These are phyloP conservation scores for Ustilago shanxiensis DNA, from an alignment of 1,284 basidiomycete species.

Conservation along the genomic window DNA sequence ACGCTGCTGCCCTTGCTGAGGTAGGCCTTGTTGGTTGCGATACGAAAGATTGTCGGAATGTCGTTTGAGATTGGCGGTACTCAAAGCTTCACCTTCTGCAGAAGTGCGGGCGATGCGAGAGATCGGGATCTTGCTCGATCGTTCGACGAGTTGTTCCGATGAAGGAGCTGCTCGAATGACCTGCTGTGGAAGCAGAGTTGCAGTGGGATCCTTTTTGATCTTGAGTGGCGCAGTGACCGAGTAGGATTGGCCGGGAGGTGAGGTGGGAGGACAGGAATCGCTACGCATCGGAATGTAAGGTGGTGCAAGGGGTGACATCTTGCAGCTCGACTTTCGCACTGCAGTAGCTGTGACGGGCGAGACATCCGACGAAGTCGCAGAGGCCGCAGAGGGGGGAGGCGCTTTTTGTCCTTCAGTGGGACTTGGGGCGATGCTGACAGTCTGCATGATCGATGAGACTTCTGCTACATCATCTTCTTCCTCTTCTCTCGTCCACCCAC, in stretches of 20 bases:
- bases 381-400: conserved; percentile 20
- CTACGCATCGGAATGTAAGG: conserved; percentile 32
- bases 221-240: conserved; percentile 43
- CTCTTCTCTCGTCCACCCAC: conserved; percentile 12
- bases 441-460: conserved; percentile 47
- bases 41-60: conserved; percentile 39
- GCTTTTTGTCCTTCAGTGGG: conserved; percentile 7
- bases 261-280: conserved; percentile 21
- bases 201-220: conserved; percentile 23
- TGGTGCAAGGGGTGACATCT: background rate
- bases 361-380: conserved; percentile 14
- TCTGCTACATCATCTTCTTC: conserved; percentile 47
- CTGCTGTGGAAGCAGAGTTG: conserved; percentile 25
- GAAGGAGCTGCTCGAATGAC: conserved; percentile 38
- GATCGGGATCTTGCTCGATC: background rate
- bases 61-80: conserved; percentile 37
- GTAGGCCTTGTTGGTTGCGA: conserved; percentile 15
- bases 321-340: background rate
- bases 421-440: conserved; percentile 22
- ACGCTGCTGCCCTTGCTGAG: conserved; percentile 14
- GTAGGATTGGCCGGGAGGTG: background rate
- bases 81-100: conserved; percentile 13
- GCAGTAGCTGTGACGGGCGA: conserved; percentile 8
- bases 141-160: conserved; percentile 19
- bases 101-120: background rate